A percentile compares a stretch with the other conserved stretches of the same genome.
These are phyloP conservation scores for Coniochaeta ligniaria DNA, from an alignment of 2,329 filamentous ascomycete genomes.

Conservation along the genomic window DNA sequence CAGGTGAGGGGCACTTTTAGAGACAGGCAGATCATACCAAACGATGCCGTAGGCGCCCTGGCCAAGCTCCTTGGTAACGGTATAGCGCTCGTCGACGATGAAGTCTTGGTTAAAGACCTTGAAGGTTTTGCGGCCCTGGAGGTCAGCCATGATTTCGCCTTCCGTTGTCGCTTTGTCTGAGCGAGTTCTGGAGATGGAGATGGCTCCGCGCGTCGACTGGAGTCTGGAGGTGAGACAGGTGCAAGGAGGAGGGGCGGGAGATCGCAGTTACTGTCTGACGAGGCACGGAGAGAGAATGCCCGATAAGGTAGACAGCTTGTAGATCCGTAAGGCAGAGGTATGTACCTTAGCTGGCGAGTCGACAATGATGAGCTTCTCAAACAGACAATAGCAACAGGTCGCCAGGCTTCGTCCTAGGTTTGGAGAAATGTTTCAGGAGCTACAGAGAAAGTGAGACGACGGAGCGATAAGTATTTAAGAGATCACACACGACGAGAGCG, in stretches of 20 bases:
- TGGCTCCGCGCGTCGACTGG: neutral
- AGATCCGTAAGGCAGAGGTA: neutral
- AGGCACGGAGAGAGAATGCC: neutral
- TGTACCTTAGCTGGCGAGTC: neutral
- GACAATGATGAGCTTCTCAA: neutral
- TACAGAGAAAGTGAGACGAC: neutral
- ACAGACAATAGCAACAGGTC: neutral
- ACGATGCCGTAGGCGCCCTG: slow-evolving; percentile 99
- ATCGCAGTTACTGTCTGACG: neutral
- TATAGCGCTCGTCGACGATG: slow-evolving; percentile 95
- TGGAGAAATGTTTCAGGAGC: neutral
- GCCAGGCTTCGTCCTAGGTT: neutral
- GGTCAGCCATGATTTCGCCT: slow-evolving; percentile 22
- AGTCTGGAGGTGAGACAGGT: neutral
- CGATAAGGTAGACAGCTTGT: neutral
- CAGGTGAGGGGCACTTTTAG: slow-evolving; percentile 10
- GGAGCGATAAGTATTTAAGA: neutral
- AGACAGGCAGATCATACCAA: slow-evolving; percentile 54
- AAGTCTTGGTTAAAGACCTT: slow-evolving; percentile 99
- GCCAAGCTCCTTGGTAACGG: slow-evolving; percentile 95
- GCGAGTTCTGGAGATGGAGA: neutral
- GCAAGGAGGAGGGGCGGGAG: neutral
- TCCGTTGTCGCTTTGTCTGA: neutral
- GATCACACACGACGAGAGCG: neutral
- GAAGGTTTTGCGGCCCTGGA: slow-evolving; percentile 72